Evolutionary conservation across 2,329 filamentous ascomycete species (phyloP).

Genomic region (Pestalotiopsis sp.): DNA sequence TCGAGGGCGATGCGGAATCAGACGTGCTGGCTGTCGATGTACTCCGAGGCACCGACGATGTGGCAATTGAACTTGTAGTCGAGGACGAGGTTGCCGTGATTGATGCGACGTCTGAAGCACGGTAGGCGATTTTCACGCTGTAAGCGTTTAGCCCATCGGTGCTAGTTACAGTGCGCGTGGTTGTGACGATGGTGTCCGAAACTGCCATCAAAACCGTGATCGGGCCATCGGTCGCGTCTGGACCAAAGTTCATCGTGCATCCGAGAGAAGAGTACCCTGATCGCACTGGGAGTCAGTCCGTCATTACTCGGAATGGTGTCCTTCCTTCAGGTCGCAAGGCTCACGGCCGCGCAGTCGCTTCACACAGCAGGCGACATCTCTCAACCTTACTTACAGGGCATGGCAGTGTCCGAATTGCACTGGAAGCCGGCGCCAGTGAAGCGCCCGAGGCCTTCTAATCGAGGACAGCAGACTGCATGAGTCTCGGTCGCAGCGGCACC

Average conservation of each 20-base stretch:
- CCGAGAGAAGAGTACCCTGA: neutral
- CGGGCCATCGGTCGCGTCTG: neutral
- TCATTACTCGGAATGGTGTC: neutral
- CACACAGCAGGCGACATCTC: neutral
- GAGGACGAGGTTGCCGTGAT: neutral
- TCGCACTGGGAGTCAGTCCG: neutral
- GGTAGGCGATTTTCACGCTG: neutral
- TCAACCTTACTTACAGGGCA: neutral
- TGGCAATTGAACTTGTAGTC: neutral
- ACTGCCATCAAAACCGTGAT: neutral
- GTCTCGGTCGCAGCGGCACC: neutral
- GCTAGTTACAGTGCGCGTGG: neutral
- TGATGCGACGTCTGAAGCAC: neutral
- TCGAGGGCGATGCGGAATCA: neutral
- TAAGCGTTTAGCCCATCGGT: neutral
- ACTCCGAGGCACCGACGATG: neutral
- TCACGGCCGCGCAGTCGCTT: neutral
- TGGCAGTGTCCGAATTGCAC: neutral
- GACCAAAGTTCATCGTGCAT: constrained; percentile 1
- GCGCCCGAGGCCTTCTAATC: neutral
- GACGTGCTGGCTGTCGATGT: neutral
- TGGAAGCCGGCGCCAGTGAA: neutral
- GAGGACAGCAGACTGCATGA: neutral
- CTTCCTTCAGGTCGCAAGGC: neutral
- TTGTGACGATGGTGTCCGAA: neutral